Conservation (phyloP, 2,329 filamentous ascomycete species). For the Aspergillus sp. region DNA sequence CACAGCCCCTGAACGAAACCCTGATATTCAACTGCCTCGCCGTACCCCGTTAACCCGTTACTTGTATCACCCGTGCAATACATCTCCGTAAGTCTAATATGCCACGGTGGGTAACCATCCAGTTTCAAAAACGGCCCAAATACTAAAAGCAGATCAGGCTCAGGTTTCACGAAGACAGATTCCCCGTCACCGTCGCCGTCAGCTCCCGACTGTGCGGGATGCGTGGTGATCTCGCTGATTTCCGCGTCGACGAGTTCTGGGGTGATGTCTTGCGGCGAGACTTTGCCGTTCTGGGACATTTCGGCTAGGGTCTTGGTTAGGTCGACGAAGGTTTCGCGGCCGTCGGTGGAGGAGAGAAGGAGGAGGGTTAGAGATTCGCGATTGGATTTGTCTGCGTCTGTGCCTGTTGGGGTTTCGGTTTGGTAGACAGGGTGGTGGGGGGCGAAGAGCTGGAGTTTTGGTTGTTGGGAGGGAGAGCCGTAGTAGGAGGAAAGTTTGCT, state of each 20-base stretch:
- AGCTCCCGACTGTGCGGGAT: slow-evolving; percentile 16
- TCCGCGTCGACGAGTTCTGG: slow-evolving; percentile 84
- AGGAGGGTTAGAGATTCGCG: slow-evolving; percentile 54
- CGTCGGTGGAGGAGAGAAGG: slow-evolving; percentile 80
- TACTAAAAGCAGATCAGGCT: slow-evolving; percentile 82
- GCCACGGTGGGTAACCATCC: slow-evolving; percentile 93
- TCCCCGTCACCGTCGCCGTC: neutral
- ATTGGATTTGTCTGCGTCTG: slow-evolving; percentile 16
- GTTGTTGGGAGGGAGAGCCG: slow-evolving; percentile 58
- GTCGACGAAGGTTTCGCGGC: slow-evolving; percentile 88
- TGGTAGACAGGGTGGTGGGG: slow-evolving; percentile 57
- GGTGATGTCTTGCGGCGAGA: slow-evolving; percentile 74
- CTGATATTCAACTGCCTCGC: slow-evolving; percentile 71
- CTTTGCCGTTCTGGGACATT: slow-evolving; percentile 86
- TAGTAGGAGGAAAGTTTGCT: slow-evolving; percentile 83
- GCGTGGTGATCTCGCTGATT: slow-evolving; percentile 53
- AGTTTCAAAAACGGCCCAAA: slow-evolving; percentile 80
- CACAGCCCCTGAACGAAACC: slow-evolving; percentile 81
- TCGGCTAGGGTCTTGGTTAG: slow-evolving; percentile 88
- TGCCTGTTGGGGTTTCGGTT: slow-evolving; percentile 11
- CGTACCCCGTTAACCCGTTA: slow-evolving; percentile 29
- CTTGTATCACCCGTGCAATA: slow-evolving; percentile 54
- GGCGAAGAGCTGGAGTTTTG: slow-evolving; percentile 64
- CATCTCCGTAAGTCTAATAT: slow-evolving; percentile 89
- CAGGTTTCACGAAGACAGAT: slow-evolving; percentile 57